These are phyloP conservation scores for Evernia prunastri DNA, from an alignment of 495 filamentous ascomycete species.

Conservation along the genomic window DNA sequence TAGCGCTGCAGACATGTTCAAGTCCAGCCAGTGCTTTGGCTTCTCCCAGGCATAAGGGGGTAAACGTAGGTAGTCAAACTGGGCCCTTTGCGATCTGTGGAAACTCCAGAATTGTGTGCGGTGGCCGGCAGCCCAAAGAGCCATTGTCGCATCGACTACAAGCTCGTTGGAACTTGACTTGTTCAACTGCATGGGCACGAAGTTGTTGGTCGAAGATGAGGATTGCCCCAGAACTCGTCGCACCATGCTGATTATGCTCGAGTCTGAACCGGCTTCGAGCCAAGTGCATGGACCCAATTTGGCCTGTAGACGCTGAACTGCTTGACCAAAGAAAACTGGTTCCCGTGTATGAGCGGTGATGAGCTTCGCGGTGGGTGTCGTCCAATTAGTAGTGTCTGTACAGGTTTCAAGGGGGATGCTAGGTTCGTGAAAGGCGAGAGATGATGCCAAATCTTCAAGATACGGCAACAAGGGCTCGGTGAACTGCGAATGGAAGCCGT, in stretches of 20 bases:
- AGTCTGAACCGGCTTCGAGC: constrained; percentile 39
- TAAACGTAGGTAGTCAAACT: constrained; percentile 24
- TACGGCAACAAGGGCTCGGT: constrained; percentile 35
- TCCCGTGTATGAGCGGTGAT: constrained; percentile 33
- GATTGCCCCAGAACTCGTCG: constrained; percentile 27
- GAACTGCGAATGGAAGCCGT: constrained; percentile 46
- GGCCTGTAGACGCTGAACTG: constrained; percentile 32
- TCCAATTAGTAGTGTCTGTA: constrained; percentile 18
- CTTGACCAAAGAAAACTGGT: constrained; percentile 40
- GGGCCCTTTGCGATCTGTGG: constrained; percentile 18
- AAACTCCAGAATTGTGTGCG: constrained; percentile 34
- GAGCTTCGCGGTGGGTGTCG: constrained; percentile 9
- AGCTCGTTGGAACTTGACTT: constrained; percentile 6
- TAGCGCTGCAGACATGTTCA: constrained; percentile 9
- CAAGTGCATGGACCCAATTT: constrained; percentile 28
- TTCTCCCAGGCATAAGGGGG: constrained; percentile 38
- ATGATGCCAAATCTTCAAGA: constrained; percentile 28
- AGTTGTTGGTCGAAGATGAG: constrained; percentile 1
- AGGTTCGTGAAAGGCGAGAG: constrained; percentile 29
- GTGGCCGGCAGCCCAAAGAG: constrained; percentile 30
- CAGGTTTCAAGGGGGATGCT: constrained; percentile 32
- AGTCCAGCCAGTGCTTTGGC: constrained; percentile 33
- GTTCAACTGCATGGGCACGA: constrained; percentile 21
- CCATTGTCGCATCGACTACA: constrained; percentile 27
- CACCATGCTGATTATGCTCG: constrained; percentile 31